Evolutionary conservation across 148 eudicot genomes (phyloP), one percentile per base, ranked within the genome.

Genomic region (Mesembryanthemum crystallinum): DNA sequence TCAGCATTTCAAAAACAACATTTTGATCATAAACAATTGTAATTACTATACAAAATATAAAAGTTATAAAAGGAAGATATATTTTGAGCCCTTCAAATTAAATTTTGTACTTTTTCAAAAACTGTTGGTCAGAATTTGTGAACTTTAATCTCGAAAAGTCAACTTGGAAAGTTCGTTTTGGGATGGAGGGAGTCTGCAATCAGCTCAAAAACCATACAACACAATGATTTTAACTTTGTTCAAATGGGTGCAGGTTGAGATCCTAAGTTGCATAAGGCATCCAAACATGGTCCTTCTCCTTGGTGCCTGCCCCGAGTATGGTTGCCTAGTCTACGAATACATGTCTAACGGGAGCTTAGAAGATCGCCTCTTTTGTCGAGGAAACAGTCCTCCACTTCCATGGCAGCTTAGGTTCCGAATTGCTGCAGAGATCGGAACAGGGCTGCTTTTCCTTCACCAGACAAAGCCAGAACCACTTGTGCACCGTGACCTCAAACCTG

Each of bases 301-400:
- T 4, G 96, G 96, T 59, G 96, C 96, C 13, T 91, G 96, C 62
- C 92, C 96, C 0, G 96, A 88, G 66, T 87, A 88, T 51, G 90
- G 92, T 64, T 91, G 92, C 63, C 76, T 91, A 62, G 88, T 89
- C 25, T 91, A 91, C 25, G 96, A 91, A 52, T 82, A 87, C 87
- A 87, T 91, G 92, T 82, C 88, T 6, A 89, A 89, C 55, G 96
- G 96, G 3, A 89, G 91, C 86, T 80, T 91, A 54, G 96, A 91
- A 59, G 96, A 91, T 57, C 81, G 91, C 25, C 78, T 91, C 15
- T 82, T 83, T 13, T 55, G 84, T 10, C 62, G 63, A 51, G 91
- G 82, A 8, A 86, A 86, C 73, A 80, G 84, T 0, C 85, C 75
- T 0, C 68, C 88, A 14, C 77, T 89, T 5, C 77, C 96, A n/a